Conservation (phyloP, 1,139 yeast species). For the Kluyveromyces marxianus region DNA sequence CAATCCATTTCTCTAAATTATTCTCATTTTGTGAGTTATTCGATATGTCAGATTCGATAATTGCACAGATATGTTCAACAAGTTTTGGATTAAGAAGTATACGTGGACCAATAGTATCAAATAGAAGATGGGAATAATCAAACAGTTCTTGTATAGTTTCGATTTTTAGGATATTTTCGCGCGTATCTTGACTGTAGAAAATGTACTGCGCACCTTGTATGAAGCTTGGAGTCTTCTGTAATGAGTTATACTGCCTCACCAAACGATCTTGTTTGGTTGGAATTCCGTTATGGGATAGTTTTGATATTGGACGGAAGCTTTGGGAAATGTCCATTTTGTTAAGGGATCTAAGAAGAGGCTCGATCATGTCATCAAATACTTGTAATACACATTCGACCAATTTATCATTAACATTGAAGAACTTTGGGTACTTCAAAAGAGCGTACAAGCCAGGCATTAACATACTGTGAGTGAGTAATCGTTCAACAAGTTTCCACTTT, state of each 20-base stretch:
- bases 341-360: conserved; percentile 36
- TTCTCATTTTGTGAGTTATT: conserved; percentile 14
- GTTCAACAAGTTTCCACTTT: conserved; percentile 39
- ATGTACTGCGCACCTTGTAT: conserved; percentile 20
- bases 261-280: conserved; percentile 24
- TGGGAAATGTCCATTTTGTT: conserved; percentile 14
- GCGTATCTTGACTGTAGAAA: conserved; percentile 54
- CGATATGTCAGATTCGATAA: conserved; percentile 39
- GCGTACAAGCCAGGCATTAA: conserved; percentile 57
- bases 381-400: conserved; percentile 43
- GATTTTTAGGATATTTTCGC: conserved; percentile 34
- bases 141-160: conserved; percentile 40
- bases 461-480: conserved; percentile 54
- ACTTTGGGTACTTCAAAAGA: conserved; percentile 53
- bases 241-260: conserved; percentile 10
- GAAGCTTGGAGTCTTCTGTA: conserved; percentile 23
- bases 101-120: conserved; percentile 51
- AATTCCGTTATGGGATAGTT: conserved; percentile 11
- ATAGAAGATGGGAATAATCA: conserved; percentile 39
- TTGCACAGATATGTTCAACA: conserved; percentile 53
- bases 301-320: conserved; percentile 21
- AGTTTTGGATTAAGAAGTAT: conserved; percentile 42
- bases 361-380: conserved; percentile 43
- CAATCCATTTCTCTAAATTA: conserved; percentile 44
- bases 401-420: conserved; percentile 50